Evolutionary conservation across 345 rosid species (phyloP).

Genomic region (Hirschfeldia incana): DNA sequence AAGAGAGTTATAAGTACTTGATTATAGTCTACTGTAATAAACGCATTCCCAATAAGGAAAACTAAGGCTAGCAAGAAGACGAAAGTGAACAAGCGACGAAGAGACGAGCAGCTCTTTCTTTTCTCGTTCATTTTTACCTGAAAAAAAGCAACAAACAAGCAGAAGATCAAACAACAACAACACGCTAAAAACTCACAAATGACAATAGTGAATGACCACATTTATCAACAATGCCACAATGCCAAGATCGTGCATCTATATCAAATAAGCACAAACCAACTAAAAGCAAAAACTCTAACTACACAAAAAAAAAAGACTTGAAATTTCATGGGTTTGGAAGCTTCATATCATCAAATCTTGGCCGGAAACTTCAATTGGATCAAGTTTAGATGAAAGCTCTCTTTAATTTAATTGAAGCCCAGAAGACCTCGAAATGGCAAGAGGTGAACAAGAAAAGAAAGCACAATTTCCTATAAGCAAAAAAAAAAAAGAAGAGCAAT

Average conservation of each 20-base stretch:
- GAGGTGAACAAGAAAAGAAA: background rate
- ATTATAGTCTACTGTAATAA: constrained; percentile 46
- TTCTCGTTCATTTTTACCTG: constrained; percentile 45
- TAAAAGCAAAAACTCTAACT: background rate
- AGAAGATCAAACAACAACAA: background rate
- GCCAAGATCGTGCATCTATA: background rate
- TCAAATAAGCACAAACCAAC: background rate
- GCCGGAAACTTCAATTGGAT: constrained; percentile 4
- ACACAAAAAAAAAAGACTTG: background rate
- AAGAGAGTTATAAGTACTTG: constrained; percentile 36
- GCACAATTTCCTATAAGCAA: background rate
- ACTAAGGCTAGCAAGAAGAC: constrained; percentile 45
- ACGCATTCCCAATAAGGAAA: constrained; percentile 51
- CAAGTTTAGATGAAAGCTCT: background rate
- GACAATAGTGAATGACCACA: background rate
- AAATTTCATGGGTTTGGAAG: background rate
- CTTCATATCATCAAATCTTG: background rate
- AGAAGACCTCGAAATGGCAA: background rate
- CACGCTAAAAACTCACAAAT: background rate
- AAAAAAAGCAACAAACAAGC: background rate
- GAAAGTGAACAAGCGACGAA: constrained; percentile 39
- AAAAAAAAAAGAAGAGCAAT: background rate
- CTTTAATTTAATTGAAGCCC: constrained; percentile 1
- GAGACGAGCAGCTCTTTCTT: constrained; percentile 40
- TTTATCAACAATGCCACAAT: background rate